Evolutionary conservation across 768 basidiomycete genomes (phyloP).

Genomic region (Xanthoconium stramineum): DNA sequence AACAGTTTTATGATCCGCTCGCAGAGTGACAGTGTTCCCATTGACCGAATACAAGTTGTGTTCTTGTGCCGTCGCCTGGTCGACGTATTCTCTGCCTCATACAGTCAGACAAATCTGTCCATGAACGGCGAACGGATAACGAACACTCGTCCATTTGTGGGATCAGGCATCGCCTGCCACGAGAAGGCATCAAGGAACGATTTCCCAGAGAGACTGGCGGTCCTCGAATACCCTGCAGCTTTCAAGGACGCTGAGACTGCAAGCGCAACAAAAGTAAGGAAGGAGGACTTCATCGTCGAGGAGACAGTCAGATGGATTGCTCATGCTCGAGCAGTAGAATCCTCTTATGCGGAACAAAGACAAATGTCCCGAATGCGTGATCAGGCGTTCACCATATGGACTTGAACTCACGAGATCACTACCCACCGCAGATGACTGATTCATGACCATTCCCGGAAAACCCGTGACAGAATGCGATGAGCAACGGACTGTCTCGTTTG

Average conservation of each 20-base stretch:
- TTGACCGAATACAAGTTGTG: conserved; percentile 57
- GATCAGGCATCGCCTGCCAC: conserved; percentile 31
- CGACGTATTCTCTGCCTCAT: conserved; percentile 40
- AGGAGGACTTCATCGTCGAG: conserved; percentile 1
- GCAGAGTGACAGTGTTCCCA: conserved; percentile 35
- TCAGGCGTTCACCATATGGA: not conserved
- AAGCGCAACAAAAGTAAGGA: conserved; percentile 6
- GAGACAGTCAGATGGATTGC: not conserved
- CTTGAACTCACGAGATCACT: not conserved
- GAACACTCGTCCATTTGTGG: conserved; percentile 35
- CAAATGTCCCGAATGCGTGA: not conserved
- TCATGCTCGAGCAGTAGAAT: not conserved
- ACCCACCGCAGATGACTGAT: no score
- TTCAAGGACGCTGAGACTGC: conserved; percentile 9
- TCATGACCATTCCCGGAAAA: not conserved
- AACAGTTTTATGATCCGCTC: conserved; percentile 32
- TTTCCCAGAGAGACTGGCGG: conserved; percentile 45
- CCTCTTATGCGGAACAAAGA: conserved; percentile 10
- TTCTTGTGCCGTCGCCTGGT: conserved; percentile 44
- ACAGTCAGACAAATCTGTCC: not conserved
- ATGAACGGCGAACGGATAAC: not conserved
- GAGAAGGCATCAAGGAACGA: conserved; percentile 41
- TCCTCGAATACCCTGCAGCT: conserved; percentile 44
- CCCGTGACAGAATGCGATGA: not conserved
- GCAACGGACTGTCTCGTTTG: not conserved